Percentiles rank a stretch among this genome's conserved stretches.
Conservation (phyloP, 2,329 filamentous ascomycete species). For the Chaetothyriales sp. region DNA sequence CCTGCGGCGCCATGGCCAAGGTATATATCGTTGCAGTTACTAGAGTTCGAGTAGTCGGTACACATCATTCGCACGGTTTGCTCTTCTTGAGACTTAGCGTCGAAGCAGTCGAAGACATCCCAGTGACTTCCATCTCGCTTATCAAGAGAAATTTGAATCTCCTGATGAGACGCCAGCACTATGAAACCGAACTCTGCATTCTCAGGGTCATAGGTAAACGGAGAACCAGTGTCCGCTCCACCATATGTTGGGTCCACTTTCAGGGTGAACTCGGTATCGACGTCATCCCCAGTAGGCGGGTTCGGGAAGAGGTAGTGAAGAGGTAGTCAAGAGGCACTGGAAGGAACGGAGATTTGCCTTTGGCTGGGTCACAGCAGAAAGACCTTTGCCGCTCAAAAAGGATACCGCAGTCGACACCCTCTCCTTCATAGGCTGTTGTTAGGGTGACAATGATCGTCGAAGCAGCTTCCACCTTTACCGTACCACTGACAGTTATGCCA, state of each 20-base stretch:
- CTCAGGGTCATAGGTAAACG: neutral
- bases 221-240: neutral
- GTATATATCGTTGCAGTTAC: neutral
- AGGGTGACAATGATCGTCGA: conserved; percentile 12
- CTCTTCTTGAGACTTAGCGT: neutral
- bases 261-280: neutral
- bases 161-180: neutral
- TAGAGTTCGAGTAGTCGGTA: neutral
- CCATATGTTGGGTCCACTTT: neutral
- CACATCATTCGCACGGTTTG: neutral
- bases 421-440: neutral
- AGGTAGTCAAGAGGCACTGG: too few relatives aligned
- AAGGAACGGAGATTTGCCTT: neutral
- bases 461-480: conserved; percentile 24
- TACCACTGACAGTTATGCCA: conserved; percentile 27
- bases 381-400: neutral
- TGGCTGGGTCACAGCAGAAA: neutral
- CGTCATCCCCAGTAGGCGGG: neutral
- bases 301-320: neutral
- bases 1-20: conserved; percentile 21
- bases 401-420: neutral
- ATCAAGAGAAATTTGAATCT: neutral
- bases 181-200: neutral
- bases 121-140: neutral
- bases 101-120: neutral